These are phyloP conservation scores for Wickerhamiella domercqiae DNA, from an alignment of 805 yeast species.

Conservation along the genomic window DNA sequence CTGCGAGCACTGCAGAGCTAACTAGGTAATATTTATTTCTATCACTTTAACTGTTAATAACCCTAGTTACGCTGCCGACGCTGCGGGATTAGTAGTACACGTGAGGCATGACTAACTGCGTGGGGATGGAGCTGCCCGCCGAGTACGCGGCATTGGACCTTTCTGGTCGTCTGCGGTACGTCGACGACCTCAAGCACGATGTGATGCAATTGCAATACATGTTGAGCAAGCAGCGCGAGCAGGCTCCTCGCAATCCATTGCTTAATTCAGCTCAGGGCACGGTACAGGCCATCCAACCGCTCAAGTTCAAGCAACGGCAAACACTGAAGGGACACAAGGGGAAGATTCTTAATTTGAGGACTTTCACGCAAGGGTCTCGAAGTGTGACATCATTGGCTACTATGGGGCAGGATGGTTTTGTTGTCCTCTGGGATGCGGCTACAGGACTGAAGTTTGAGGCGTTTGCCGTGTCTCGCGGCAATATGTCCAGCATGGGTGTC, in stretches of 20 bases:
- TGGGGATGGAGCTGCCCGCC: not conserved
- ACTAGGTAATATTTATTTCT: not conserved
- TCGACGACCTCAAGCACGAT: constrained; percentile 3
- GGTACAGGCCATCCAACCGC: not conserved
- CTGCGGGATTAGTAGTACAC: no score
- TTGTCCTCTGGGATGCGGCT: constrained; percentile 11
- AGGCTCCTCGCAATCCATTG: constrained; percentile 2
- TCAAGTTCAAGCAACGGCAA: not conserved
- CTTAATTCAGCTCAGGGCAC: not conserved
- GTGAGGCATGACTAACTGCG: no score
- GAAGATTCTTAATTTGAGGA: constrained; percentile 1
- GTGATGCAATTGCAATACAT: constrained; percentile 1
- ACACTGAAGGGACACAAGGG: not conserved
- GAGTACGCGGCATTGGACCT: constrained; percentile 3
- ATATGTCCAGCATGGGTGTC: constrained; percentile 7
- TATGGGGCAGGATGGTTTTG: constrained; percentile 10
- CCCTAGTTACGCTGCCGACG: constrained; percentile 1
- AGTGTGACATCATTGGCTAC: constrained; percentile 4
- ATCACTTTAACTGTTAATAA: not conserved
- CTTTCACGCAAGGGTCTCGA: constrained; percentile 2
- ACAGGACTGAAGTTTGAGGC: constrained; percentile 13
- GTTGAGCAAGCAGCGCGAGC: not conserved
- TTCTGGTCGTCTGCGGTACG: not conserved
- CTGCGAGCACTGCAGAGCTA: constrained; percentile 64
- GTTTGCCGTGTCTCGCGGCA: constrained; percentile 10